A percentile compares a stretch with the other conserved stretches of the same genome.
Conservation (phyloP, 805 yeast species). For the Dipodascus geniculatus region DNA sequence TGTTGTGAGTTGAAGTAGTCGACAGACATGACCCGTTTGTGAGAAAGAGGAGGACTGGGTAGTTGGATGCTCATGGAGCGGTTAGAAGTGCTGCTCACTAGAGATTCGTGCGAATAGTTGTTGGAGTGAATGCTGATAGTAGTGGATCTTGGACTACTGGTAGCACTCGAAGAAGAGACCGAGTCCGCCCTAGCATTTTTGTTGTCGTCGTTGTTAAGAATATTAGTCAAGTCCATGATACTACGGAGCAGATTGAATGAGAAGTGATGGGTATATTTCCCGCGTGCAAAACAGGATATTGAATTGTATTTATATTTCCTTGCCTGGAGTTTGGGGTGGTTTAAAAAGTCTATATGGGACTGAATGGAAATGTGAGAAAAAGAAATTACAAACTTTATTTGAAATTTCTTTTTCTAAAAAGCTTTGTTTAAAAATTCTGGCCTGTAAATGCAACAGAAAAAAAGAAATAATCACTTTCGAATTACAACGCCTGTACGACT, state of each 20-base stretch:
- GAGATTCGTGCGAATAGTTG: neutral
- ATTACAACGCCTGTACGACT: neutral
- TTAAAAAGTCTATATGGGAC: neutral
- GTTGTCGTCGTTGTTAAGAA: slow-evolving; percentile 5
- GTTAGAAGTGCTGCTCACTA: neutral
- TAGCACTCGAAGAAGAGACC: neutral
- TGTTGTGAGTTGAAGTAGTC: neutral
- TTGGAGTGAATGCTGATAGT: neutral
- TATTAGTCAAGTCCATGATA: slow-evolving; percentile 6
- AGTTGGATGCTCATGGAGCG: neutral
- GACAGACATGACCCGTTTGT: neutral
- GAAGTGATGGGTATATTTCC: no score
- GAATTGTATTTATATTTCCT: neutral
- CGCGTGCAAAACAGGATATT: neutral
- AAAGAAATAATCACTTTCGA: neutral
- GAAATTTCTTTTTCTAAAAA: neutral
- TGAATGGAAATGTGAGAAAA: neutral
- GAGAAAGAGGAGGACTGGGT: slow-evolving; percentile 1
- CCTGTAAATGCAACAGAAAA: neutral
- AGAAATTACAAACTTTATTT: neutral
- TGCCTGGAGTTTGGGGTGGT: neutral
- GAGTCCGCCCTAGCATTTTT: neutral
- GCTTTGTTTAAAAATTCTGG: neutral
- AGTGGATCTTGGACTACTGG: neutral
- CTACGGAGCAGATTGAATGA: neutral